A percentile compares a stretch with the other conserved stretches of the same genome.
Evolutionary conservation across 2,329 filamentous ascomycete genomes (phyloP).

Genomic region (Botryotinia globosa): DNA sequence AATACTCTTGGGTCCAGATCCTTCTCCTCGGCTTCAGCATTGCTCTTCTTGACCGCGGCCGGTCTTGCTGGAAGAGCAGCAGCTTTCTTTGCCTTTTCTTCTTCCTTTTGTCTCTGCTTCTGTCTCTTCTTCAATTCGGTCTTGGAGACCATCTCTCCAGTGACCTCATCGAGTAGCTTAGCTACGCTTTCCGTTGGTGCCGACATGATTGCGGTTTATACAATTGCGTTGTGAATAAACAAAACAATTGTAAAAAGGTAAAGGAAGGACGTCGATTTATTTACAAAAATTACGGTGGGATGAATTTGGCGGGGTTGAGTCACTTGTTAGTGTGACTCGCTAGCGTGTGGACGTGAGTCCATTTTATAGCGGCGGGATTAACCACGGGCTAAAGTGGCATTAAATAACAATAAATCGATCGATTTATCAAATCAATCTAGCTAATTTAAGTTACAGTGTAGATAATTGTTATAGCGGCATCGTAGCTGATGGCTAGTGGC

Average conservation of each 20-base stretch:
- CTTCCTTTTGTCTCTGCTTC: slow-evolving; percentile 85
- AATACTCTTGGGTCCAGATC: slow-evolving; percentile 72
- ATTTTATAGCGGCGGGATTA: not conserved
- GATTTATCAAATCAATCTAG: not conserved
- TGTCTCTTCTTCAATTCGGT: slow-evolving; percentile 90
- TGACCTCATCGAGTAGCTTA: slow-evolving; percentile 79
- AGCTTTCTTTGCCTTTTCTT: slow-evolving; percentile 84
- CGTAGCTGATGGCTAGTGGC: not conserved
- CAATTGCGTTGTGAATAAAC: not conserved
- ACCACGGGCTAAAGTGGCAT: not conserved
- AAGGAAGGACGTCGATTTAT: not conserved
- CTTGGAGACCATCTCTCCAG: slow-evolving; percentile 84
- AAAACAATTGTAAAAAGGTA: not conserved
- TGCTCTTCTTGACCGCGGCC: slow-evolving; percentile 55
- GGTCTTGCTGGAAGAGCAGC: slow-evolving; percentile 61
- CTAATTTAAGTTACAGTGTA: not conserved
- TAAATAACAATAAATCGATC: not conserved
- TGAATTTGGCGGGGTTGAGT: slow-evolving; percentile 4
- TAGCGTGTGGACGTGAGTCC: not conserved
- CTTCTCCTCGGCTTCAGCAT: slow-evolving; percentile 58
- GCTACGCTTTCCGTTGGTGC: slow-evolving; percentile 32
- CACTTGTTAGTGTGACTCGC: not conserved
- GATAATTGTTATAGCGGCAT: not conserved
- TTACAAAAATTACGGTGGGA: slow-evolving; percentile 10
- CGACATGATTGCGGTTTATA: slow-evolving; percentile 34